Percentiles rank a stretch among this genome's conserved stretches.
Conservation (phyloP, 176 grass and related monocot species). For the Tillandsia fasciculata region DNA sequence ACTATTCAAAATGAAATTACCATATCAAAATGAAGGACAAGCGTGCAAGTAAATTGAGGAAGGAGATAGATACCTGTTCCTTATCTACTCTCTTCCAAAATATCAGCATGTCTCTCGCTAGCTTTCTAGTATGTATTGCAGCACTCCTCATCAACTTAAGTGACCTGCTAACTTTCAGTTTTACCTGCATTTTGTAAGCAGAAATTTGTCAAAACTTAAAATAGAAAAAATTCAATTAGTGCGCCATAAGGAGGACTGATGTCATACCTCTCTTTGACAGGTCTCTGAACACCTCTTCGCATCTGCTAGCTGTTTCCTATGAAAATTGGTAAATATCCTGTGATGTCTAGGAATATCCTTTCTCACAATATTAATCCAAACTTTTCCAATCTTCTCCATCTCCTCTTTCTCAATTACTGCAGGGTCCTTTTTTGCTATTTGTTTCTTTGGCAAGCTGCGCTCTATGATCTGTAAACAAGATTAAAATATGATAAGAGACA, state of each 20-base stretch:
- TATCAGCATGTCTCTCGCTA: slow-evolving; percentile 97
- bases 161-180: slow-evolving; percentile 87
- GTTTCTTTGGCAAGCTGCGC: slow-evolving; percentile 96
- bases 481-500: slow-evolving; percentile 1
- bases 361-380: slow-evolving; percentile 56
- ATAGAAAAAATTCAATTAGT: neutral
- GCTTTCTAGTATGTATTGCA: slow-evolving; percentile 78
- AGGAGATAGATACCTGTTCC: slow-evolving; percentile 59
- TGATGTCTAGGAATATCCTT: slow-evolving; percentile 84
- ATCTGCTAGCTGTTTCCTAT: slow-evolving; percentile 77
- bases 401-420: slow-evolving; percentile 68
- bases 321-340: slow-evolving; percentile 55
- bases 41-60: slow-evolving; percentile 2
- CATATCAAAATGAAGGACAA: neutral
- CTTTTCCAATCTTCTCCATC: slow-evolving; percentile 53
- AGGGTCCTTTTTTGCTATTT: slow-evolving; percentile 74
- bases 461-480: slow-evolving; percentile 83
- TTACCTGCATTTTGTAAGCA: slow-evolving; percentile 59
- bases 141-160: slow-evolving; percentile 89
- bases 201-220: slow-evolving; percentile 23
- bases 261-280: slow-evolving; percentile 84
- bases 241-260: neutral
- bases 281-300: slow-evolving; percentile 82
- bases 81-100: slow-evolving; percentile 98
- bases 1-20: too few relatives aligned